Base-by-base conservation (phyloP, 495 filamentous ascomycete species). In the Penicillium flavigenum region DNA sequence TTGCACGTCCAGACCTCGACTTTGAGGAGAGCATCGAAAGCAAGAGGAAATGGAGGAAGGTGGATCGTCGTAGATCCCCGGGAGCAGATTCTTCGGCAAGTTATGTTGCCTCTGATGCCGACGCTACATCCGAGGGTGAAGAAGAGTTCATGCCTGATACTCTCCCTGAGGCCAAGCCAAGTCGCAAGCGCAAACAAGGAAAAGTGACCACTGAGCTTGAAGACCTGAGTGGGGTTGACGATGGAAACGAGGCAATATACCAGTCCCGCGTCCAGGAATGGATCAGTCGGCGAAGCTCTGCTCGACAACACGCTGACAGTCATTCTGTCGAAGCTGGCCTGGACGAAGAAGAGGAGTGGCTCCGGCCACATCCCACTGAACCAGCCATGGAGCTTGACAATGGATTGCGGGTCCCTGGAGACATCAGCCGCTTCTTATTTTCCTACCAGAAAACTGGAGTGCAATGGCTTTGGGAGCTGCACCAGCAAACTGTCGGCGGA, bases 401-500 rank as follows among this genome's bases (percentile, higher is more conserved):
- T 49, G 90, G 86, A 14, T 82, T 93, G 44, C 87, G 81, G 42
- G 78, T 97, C 12, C 94, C 94, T 14, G 94, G 94, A 10, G 94
- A 98, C 58, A 90, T 98, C 14, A 91, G 87, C 63, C 90, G 90
- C 2, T 88, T 87, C 7, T 78, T 98, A 0, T 98, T 97, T 64
- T 88, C 93, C 63, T 98, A 98, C 62, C 94, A 98, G 62, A 95
- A 93, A 66, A 95, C 90, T 2, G 90, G 92, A 14, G 91, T 98
- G 3, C 88, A 95, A 66, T 98, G 94, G 94, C 79, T 98, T n/a
- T 91, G 90, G 73, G 92, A 98, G 71, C 75, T 98, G 16, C 92
- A 96, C 68, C 78, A 84, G 42, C 89, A 96, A 68, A 80, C 88
- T 59, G 91, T 96, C 27, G 94, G 94, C 22, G 94, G 94, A 14